These are phyloP conservation scores for Hypoxylon sp. DNA, from an alignment of 2,329 filamentous ascomycete species.

Conservation along the genomic window DNA sequence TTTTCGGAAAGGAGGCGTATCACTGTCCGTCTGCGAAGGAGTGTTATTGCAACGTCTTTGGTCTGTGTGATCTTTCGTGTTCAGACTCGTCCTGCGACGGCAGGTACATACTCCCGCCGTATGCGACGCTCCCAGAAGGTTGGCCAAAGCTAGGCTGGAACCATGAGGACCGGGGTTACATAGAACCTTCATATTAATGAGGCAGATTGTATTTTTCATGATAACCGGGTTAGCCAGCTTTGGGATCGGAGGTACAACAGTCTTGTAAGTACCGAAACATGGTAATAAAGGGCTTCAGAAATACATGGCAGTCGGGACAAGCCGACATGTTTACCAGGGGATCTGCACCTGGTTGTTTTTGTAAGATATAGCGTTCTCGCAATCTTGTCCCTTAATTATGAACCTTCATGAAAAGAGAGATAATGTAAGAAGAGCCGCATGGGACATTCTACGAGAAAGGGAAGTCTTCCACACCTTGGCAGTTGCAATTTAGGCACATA, in stretches of 20 bases:
- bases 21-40: conserved; percentile 73
- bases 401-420: no score
- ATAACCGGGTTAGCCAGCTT: not conserved
- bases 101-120: conserved; percentile 72
- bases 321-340: not conserved
- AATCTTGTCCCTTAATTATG: no score
- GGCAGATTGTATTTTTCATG: not conserved
- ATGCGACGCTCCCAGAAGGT: conserved; percentile 69
- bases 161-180: conserved; percentile 51
- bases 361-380: not conserved
- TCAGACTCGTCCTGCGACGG: conserved; percentile 65
- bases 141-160: conserved; percentile 74
- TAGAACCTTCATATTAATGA: conserved; percentile 17
- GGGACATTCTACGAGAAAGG: not conserved
- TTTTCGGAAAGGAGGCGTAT: conserved; percentile 70
- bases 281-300: not conserved
- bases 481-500: not conserved
- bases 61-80: conserved; percentile 67
- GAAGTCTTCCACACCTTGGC: not conserved
- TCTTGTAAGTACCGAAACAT: not conserved
- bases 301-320: not conserved
- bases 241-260: not conserved
- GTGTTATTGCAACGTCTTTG: conserved; percentile 78
- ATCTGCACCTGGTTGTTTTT: not conserved
- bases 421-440: no score